Evolutionary conservation across 2,329 filamentous ascomycete species (phyloP).

Genomic region (Dryadomyces quercivorus): DNA sequence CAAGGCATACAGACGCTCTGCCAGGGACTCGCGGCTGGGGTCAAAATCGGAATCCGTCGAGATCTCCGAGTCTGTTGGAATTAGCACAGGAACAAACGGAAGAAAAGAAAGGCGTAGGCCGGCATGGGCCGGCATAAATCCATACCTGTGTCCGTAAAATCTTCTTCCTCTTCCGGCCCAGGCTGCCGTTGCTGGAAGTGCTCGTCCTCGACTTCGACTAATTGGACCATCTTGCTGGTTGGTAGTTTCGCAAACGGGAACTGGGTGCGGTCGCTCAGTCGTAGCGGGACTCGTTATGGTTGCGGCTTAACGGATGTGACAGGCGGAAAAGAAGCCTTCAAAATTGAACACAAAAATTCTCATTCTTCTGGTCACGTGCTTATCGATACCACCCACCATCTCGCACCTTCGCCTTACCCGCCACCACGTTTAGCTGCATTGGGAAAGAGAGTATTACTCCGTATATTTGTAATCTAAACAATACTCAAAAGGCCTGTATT

Average conservation of each 20-base stretch:
- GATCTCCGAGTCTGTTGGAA: constrained; percentile 59
- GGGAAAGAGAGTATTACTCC: too few species aligned
- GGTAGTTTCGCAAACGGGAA: background rate
- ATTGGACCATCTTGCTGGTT: constrained; percentile 63
- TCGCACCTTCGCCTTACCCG: too few species aligned
- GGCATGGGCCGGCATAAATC: background rate
- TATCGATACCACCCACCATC: too few species aligned
- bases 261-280: background rate
- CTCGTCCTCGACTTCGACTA: constrained; percentile 94
- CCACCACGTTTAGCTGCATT: too few species aligned
- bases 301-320: too few species aligned
- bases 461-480: too few species aligned
- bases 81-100: background rate
- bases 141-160: constrained; percentile 86
- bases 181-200: constrained; percentile 67
- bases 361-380: too few species aligned
- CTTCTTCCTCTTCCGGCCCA: constrained; percentile 68
- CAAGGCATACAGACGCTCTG: constrained; percentile 59
- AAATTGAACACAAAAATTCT: background rate
- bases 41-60: constrained; percentile 68
- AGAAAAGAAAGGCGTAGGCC: background rate
- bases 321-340: background rate
- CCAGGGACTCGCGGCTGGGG: constrained; percentile 42
- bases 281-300: background rate
- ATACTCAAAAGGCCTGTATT: too few species aligned